A percentile compares a stretch with the other conserved stretches of the same genome.
These are phyloP conservation scores for Vaccinium darrowii DNA, from an alignment of 148 eudicot genomes.

Conservation along the genomic window DNA sequence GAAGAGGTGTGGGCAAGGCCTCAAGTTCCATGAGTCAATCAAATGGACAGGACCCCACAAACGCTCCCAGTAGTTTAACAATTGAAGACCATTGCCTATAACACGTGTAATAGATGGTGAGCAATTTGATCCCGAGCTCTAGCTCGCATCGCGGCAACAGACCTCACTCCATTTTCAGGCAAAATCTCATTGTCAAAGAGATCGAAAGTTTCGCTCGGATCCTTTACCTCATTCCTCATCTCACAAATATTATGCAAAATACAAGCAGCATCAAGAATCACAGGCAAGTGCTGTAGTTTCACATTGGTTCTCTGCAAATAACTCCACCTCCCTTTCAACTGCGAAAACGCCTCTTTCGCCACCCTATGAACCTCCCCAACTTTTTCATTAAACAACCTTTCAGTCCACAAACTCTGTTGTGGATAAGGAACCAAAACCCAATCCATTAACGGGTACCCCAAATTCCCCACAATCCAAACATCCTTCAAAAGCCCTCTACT, in stretches of 20 bases:
- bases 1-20: no score
- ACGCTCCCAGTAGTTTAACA: background rate
- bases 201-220: constrained; percentile 35
- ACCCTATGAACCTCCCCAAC: constrained; percentile 42
- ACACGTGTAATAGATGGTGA: constrained; percentile 65
- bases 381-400: constrained; percentile 64
- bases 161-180: constrained; percentile 43
- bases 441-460: constrained; percentile 56
- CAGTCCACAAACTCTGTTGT: constrained; percentile 57
- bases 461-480: constrained; percentile 46
- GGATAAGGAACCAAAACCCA: constrained; percentile 70
- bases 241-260: constrained; percentile 74
- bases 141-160: constrained; percentile 36
- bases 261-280: constrained; percentile 64
- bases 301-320: constrained; percentile 79
- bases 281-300: constrained; percentile 65
- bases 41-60: no score
- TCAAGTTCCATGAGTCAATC: no score
- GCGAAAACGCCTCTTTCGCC: constrained; percentile 47
- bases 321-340: constrained; percentile 63
- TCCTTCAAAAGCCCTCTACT: constrained; percentile 39
- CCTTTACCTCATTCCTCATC: constrained; percentile 41
- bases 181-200: constrained; percentile 57
- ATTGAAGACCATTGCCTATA: constrained; percentile 33
- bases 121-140: constrained; percentile 62